Base-by-base conservation (phyloP, 371 early-diverging fungal genomes). In the Zychaea mexicana region DNA sequence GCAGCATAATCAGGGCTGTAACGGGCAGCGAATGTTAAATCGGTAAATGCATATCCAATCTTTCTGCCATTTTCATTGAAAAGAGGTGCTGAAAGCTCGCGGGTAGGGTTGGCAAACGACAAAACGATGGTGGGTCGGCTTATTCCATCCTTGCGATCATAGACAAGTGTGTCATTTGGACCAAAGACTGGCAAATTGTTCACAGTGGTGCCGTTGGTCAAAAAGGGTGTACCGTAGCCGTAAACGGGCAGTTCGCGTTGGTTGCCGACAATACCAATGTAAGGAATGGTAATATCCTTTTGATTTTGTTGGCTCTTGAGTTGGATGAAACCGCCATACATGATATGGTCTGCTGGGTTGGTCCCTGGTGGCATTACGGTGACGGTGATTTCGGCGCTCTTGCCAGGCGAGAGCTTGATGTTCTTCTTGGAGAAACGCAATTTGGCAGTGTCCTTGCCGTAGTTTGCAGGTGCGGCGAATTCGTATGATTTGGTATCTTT, bases 221-320 rank as follows among this genome's bases (percentile, higher is more conserved):
- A n/a, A 10, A 30, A 55, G 21, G 59, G 63, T 17, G 52, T 31
- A 21, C 27, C 30, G 0, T 42, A 21, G 12, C 49, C 81, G 60
- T 85, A 73, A 28, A 85, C 78, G 4, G 84, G 84, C 2, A 87
- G 67, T 15, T 77, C 67, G 38, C 56, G 32, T 30, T 83, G 45
- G 39, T 81, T 74, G 9, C 89, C 88, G 54, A 75, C 67, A 24
- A 86, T 45, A 24, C 88, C 89, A 27, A 83, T 67, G 62, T 86
- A 89, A 10, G 89, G 89, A 2, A 89, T 61, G 12, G 59, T 33
- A 4, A 52, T 17, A 13, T 39, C 58, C 31, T 33, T 59, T 19
- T 38, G 28, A 24, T 24, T 49, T 0, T 27, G 0, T 9, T 10
- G 38, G 36, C 45, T 55, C 63, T 67, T 65, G 68, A 72, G 66